These are phyloP conservation scores for Taxillus chinensis DNA, from an alignment of 164 flowering plant genomes.

Conservation along the genomic window DNA sequence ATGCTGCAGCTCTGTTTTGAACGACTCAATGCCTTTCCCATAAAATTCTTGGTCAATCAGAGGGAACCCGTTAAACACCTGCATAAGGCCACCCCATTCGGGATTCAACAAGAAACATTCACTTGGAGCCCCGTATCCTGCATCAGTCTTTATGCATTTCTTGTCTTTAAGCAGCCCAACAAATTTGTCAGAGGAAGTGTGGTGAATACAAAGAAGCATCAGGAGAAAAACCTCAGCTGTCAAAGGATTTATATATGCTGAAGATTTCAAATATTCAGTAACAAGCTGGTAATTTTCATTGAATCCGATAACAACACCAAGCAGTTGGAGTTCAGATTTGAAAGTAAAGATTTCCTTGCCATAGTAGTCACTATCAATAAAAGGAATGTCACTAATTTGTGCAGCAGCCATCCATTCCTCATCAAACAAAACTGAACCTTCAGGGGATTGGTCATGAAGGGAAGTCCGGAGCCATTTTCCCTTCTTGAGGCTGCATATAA, in stretches of 20 bases:
- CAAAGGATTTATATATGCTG: constrained; percentile 12
- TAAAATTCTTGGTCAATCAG: constrained; percentile 30
- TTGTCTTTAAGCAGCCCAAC: constrained; percentile 12
- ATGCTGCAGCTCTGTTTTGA: constrained; percentile 23
- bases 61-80: constrained; percentile 32
- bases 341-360: constrained; percentile 35
- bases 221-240: constrained; percentile 23
- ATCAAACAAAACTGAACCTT: constrained; percentile 31
- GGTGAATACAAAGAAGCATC: constrained; percentile 30
- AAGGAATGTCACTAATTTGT: constrained; percentile 37
- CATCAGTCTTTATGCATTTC: constrained; percentile 33
- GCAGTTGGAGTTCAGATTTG: constrained; percentile 36
- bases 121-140: constrained; percentile 30
- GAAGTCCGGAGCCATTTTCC: constrained; percentile 44
- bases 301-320: constrained; percentile 46
- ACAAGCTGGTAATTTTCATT: constrained; percentile 26
- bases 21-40: constrained; percentile 20
- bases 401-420: constrained; percentile 38
- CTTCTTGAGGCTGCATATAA: constrained; percentile 29
- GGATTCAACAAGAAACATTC: constrained; percentile 36
- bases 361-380: constrained; percentile 38
- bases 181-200: constrained; percentile 11
- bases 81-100: constrained; percentile 48
- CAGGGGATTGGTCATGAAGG: constrained; percentile 37
- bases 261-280: constrained; percentile 21